A percentile compares a stretch with the other conserved stretches of the same genome.
phyloP scores from a whole-genome alignment of 306 rosid species.

The Lathyrus aphaca region DNA sequence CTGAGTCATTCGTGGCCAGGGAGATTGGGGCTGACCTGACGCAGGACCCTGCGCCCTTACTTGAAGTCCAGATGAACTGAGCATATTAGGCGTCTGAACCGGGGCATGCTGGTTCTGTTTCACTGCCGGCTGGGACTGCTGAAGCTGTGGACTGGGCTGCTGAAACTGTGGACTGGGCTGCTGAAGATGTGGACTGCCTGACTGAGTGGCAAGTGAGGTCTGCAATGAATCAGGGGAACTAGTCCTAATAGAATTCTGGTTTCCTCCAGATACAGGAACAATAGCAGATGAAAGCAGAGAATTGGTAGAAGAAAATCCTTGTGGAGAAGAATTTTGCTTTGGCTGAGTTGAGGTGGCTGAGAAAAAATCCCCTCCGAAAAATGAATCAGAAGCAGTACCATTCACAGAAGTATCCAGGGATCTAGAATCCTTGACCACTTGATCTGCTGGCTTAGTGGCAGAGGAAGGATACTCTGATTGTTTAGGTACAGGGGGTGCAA shows the following conservation, averaged over 20 bases:
- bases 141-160: conserved; percentile 56
- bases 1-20: conserved; percentile 91
- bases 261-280: conserved; percentile 58
- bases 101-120: conserved; percentile 58
- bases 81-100: conserved; percentile 45
- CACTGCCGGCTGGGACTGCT: conserved; percentile 49
- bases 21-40: conserved; percentile 62
- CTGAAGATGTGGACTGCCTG: conserved; percentile 43
- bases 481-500: conserved; percentile 49
- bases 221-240: conserved; percentile 51
- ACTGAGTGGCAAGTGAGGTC: conserved; percentile 55
- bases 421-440: conserved; percentile 52
- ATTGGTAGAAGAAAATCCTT: conserved; percentile 50
- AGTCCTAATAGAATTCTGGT: conserved; percentile 56
- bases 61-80: conserved; percentile 52
- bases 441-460: conserved; percentile 53
- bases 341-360: conserved; percentile 64
- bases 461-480: conserved; percentile 57
- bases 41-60: conserved; percentile 57
- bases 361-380: conserved; percentile 77
- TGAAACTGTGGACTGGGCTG: conserved; percentile 56
- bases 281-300: conserved; percentile 50
- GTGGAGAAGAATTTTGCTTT: conserved; percentile 57
- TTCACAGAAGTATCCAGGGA: conserved; percentile 51
- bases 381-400: conserved; percentile 63